A percentile compares a stretch with the other conserved stretches of the same genome.
Conservation (phyloP, 192 early-diverging fungal genomes). For the Chytriomyces hyalinus region DNA sequence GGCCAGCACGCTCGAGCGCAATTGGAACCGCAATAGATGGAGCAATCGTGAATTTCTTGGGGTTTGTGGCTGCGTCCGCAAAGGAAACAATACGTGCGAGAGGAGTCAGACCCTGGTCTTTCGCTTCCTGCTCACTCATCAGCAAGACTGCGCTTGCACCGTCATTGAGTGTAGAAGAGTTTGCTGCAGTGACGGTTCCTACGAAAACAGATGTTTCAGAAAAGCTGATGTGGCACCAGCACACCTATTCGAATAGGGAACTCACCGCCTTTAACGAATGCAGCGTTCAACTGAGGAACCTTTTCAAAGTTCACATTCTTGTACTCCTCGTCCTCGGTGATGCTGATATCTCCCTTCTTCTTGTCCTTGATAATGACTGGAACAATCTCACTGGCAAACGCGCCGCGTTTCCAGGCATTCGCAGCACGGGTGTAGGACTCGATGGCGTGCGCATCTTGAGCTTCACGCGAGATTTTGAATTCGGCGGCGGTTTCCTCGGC, state of each 20-base stretch:
- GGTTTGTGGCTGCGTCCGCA: slow-evolving; percentile 88
- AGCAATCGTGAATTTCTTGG: slow-evolving; percentile 95
- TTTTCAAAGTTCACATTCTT: slow-evolving; percentile 93
- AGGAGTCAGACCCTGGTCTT: slow-evolving; percentile 79
- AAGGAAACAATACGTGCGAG: slow-evolving; percentile 85
- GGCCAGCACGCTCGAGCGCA: slow-evolving; percentile 85
- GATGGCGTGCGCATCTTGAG: slow-evolving; percentile 88
- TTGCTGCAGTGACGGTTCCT: slow-evolving; percentile 93
- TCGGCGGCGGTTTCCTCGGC: slow-evolving; percentile 83
- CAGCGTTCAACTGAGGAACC: slow-evolving; percentile 71
- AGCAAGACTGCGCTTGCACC: slow-evolving; percentile 92
- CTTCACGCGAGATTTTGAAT: slow-evolving; percentile 83
- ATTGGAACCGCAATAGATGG: slow-evolving; percentile 91
- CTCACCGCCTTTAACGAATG: slow-evolving; percentile 83
- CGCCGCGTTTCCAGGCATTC: slow-evolving; percentile 81
- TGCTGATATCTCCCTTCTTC: slow-evolving; percentile 74
- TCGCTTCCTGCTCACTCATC: slow-evolving; percentile 76
- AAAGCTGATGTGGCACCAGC: background rate
- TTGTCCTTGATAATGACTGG: slow-evolving; percentile 81
- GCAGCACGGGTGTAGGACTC: slow-evolving; percentile 88
- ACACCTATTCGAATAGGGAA: background rate
- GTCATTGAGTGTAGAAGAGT: slow-evolving; percentile 94
- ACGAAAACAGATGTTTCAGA: slow-evolving; percentile 14
- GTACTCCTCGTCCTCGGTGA: slow-evolving; percentile 92
- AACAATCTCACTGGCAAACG: slow-evolving; percentile 81